Evolutionary conservation across 805 yeast species (phyloP).

Genomic region (Candida multigemmis): DNA sequence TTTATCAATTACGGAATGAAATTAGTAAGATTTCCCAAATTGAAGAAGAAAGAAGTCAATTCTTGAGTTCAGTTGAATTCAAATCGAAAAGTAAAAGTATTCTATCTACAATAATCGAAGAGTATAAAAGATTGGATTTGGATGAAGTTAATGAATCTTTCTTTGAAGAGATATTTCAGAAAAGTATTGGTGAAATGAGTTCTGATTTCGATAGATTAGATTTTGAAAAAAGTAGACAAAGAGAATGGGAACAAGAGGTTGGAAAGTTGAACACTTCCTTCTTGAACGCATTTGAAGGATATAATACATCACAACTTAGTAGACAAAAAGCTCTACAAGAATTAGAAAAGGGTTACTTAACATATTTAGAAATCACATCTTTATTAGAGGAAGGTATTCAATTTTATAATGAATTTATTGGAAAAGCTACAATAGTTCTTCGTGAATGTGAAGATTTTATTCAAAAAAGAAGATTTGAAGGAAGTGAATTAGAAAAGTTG

Average conservation of each 20-base stretch:
- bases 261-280: slow-evolving; percentile 21
- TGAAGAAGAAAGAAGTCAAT: slow-evolving; percentile 27
- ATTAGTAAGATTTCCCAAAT: slow-evolving; percentile 19
- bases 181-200: slow-evolving; percentile 38
- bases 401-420: slow-evolving; percentile 59
- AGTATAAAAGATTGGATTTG: slow-evolving; percentile 21
- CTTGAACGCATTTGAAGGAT: slow-evolving; percentile 6
- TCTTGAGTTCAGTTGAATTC: slow-evolving; percentile 32
- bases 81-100: slow-evolving; percentile 40
- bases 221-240: slow-evolving; percentile 20
- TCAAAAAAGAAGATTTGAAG: slow-evolving; percentile 42
- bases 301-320: slow-evolving; percentile 14
- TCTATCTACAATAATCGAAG: slow-evolving; percentile 43
- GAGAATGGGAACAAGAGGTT: slow-evolving; percentile 27
- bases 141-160: slow-evolving; percentile 14
- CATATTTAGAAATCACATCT: slow-evolving; percentile 45
- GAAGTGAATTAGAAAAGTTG: slow-evolving; percentile 36
- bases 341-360: slow-evolving; percentile 40
- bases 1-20: slow-evolving; percentile 26
- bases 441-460: slow-evolving; percentile 44
- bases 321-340: slow-evolving; percentile 43
- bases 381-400: slow-evolving; percentile 61
- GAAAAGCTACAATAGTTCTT: slow-evolving; percentile 34
- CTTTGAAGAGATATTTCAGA: slow-evolving; percentile 28
- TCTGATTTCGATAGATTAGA: slow-evolving; percentile 41